These are phyloP conservation scores for Asterophora lycoperdoides DNA, from an alignment of 768 basidiomycete species.

Conservation along the genomic window DNA sequence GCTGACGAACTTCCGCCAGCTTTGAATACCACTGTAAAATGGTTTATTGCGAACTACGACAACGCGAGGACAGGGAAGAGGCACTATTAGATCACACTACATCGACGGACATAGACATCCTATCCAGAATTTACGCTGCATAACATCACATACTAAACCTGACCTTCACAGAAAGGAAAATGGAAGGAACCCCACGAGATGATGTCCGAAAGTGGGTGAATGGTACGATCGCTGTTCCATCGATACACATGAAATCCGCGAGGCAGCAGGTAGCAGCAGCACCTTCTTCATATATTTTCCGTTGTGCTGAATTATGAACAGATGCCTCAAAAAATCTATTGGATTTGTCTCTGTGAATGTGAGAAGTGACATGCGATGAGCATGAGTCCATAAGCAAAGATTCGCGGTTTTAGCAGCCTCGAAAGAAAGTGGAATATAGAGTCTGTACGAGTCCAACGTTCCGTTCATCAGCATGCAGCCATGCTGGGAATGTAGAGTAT, in stretches of 20 bases:
- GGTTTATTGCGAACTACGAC: conserved; percentile 84
- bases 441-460: too few relatives aligned
- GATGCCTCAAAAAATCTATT: neutral
- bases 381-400: neutral
- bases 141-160: neutral
- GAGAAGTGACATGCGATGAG: neutral
- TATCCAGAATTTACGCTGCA: neutral
- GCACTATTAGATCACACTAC: conserved; percentile 1
- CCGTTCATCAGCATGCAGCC: too few relatives aligned
- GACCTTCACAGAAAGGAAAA: neutral
- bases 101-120: neutral
- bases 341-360: neutral
- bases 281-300: too few relatives aligned
- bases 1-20: conserved; percentile 38
- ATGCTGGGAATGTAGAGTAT: neutral
- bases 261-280: too few relatives aligned
- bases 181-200: neutral
- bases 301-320: too few relatives aligned
- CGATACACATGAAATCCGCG: neutral
- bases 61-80: conserved; percentile 56
- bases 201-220: too few relatives aligned
- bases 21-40: conserved; percentile 70
- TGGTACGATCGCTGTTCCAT: neutral
- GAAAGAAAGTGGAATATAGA: neutral
- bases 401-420: neutral